Evolutionary conservation across 352 stramenopile species (phyloP).

Genomic region (Phytopythium oedochilum): DNA sequence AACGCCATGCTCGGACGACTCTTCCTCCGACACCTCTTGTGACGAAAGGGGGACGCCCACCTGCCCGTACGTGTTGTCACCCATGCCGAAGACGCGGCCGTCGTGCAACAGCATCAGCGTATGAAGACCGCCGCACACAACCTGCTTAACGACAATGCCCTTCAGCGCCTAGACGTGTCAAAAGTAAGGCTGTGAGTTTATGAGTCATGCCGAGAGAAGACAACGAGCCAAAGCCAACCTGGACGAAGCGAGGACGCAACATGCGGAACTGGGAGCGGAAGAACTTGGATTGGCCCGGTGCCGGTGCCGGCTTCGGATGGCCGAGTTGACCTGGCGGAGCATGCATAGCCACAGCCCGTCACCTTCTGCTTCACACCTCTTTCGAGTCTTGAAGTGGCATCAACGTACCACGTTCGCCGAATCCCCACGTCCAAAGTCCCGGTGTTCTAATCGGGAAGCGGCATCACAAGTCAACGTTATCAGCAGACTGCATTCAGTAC

Average conservation of each 20-base stretch:
- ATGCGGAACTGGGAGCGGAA: conserved; percentile 78
- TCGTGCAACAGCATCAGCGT: conserved; percentile 65
- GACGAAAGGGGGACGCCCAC: conserved; percentile 33
- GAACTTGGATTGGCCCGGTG: conserved; percentile 65
- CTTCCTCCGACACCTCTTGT: conserved; percentile 5
- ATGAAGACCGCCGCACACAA: conserved; percentile 65
- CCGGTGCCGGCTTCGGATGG: conserved; percentile 45
- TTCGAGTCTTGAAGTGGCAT: too few relatives aligned
- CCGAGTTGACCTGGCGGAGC: conserved; percentile 48
- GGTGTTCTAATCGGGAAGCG: conserved; percentile 32
- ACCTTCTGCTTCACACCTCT: conserved; percentile 13
- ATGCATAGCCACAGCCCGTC: background rate
- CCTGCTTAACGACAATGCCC: conserved; percentile 43
- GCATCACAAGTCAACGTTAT: background rate
- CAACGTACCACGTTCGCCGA: conserved; percentile 31
- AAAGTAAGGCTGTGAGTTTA: background rate
- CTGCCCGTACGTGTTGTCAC: conserved; percentile 72
- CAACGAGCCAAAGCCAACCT: conserved; percentile 21
- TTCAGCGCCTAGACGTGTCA: conserved; percentile 33
- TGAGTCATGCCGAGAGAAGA: background rate
- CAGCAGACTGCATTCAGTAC: background rate
- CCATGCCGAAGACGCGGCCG: conserved; percentile 58
- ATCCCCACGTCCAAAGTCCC: conserved; percentile 74
- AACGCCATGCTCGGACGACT: conserved; percentile 24
- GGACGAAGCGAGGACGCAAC: conserved; percentile 55